These are phyloP conservation scores for Vanilla planifolia DNA, from an alignment of 106 monocot genomes.

Conservation along the genomic window DNA sequence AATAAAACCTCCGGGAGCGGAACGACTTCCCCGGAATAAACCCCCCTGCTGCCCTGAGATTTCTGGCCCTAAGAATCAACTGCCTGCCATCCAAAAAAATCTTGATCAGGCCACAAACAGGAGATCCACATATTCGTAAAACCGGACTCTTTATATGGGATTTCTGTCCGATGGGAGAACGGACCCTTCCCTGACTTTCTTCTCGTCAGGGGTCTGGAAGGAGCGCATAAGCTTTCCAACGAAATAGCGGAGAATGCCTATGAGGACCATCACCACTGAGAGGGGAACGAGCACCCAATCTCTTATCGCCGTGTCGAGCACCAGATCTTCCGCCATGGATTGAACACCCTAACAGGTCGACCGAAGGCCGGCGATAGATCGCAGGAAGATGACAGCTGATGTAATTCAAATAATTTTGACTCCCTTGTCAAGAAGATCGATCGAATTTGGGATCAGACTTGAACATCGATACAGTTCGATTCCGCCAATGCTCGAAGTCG, in stretches of 20 bases:
- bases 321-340: slow-evolving; percentile 96
- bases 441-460: no score
- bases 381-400: no score
- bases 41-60: slow-evolving; percentile 17
- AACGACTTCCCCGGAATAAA: slow-evolving; percentile 22
- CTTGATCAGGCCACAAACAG: background rate
- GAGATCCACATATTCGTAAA: background rate
- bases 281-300: slow-evolving; percentile 95
- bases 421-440: no score
- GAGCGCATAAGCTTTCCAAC: slow-evolving; percentile 96
- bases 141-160: background rate
- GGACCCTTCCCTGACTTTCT: slow-evolving; percentile 84
- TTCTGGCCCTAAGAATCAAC: slow-evolving; percentile 26
- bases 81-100: slow-evolving; percentile 13
- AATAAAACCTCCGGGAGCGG: slow-evolving; percentile 15
- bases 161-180: background rate
- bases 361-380: no score
- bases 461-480: no score
- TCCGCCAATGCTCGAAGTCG: no score
- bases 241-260: slow-evolving; percentile 96
- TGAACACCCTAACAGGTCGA: no score
- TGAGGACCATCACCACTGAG: slow-evolving; percentile 96
- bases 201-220: slow-evolving; percentile 54
- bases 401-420: no score
- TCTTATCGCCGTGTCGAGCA: slow-evolving; percentile 94